Base-by-base conservation (phyloP, 2,329 filamentous ascomycete species). In the Drechslerella stenobrocha region DNA sequence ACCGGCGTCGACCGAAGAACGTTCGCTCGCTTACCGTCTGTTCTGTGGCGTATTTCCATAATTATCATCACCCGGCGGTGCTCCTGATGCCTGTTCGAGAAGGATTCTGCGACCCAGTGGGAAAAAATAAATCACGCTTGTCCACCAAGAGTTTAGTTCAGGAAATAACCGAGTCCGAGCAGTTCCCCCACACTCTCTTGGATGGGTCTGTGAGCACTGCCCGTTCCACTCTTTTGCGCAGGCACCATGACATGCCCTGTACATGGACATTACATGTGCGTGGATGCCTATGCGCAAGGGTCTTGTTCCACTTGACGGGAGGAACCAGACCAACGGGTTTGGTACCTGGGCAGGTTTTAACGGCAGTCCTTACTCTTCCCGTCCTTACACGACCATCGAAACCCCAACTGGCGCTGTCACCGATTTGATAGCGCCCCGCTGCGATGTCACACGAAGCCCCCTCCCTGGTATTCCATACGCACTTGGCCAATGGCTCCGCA, bases 11-110 rank as follows among this genome's bases (percentile, higher is more conserved):
- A 58, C 44, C 53, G 45, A 50, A 3, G 32, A 22, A 23, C 30
- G 52, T 18, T 45, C 44, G 52, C 37, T 44, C 40, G 23, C 20
- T 46, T 45, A 11, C 28, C 40, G 18, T 48, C 58, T 64, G 45
- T 50, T 52, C 42, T 66, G 61, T 66, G 61, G 61, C 61, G 61
- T 66, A 53, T 66, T 65, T 66, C 61, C 61, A 66, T 66, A 66
- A 66, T 66, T 66, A 66, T 65, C 60, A 58, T 34, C 60, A 64
- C 28, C 20, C 52, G 61, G 53, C 53, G 61, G 53, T 58, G 61
- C 61, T 59, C 42, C 26, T 53, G 28, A 47, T 59, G 58, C 61
- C 61, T 47, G n/a, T 66, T 66, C 61, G 28, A 66, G 61, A 59
- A 66, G 48, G 61, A 66, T 66, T 66, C 61, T 66, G 61, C 61